Evolutionary conservation across 257 asterid genomes (phyloP).

Genomic region (Echites panduratus): DNA sequence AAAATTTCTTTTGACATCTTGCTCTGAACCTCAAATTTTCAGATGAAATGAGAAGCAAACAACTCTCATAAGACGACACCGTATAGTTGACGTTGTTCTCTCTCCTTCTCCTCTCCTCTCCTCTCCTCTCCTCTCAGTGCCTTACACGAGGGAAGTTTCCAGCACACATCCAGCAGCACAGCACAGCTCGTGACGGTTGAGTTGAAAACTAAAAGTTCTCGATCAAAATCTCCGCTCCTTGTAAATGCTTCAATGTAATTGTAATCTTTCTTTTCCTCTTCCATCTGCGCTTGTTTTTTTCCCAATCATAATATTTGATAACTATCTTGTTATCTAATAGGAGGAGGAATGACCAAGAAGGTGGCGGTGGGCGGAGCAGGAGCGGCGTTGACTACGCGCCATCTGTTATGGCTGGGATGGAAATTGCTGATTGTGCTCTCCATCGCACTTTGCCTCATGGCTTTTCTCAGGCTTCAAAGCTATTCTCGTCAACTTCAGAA

Average conservation of each 20-base stretch:
- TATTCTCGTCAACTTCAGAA: conserved; percentile 27
- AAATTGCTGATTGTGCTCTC: conserved; percentile 50
- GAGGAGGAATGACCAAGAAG: conserved; percentile 31
- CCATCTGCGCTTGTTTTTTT: background rate
- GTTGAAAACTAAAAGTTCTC: background rate
- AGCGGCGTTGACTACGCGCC: conserved; percentile 43
- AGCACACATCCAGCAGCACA: background rate
- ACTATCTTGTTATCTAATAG: background rate
- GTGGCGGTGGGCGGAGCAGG: conserved; percentile 32
- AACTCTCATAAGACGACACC: conserved; percentile 5
- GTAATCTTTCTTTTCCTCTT: background rate
- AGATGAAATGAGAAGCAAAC: background rate
- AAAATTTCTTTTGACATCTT: no score
- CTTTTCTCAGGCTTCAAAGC: conserved; percentile 60
- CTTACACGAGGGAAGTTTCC: background rate
- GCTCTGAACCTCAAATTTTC: background rate
- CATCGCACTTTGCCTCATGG: conserved; percentile 43
- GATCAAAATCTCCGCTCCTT: background rate
- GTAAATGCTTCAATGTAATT: conserved; percentile 10
- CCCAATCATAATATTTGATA: background rate
- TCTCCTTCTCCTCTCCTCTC: background rate
- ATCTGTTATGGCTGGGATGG: conserved; percentile 61
- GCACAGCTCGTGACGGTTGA: background rate
- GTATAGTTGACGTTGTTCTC: background rate
- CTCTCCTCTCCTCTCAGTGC: background rate